Conservation (phyloP, 78 protist genomes). For the Speleostelium caveatum region DNA sequence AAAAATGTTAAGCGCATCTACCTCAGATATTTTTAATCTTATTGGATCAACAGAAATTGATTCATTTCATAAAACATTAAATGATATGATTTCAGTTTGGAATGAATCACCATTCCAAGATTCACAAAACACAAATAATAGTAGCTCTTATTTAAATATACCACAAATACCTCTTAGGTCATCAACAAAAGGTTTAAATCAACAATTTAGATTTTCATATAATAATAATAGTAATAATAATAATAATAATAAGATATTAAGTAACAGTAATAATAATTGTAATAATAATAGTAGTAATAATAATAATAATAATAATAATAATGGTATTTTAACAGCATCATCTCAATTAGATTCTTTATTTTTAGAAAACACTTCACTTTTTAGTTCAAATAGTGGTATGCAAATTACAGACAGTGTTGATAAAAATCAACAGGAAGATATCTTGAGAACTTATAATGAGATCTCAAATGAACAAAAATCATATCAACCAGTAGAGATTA, state of each 20-base stretch:
- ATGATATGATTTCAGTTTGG: conserved; percentile 72
- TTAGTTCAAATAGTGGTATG: background rate
- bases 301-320: conserved; percentile 6
- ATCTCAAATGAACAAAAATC: conserved; percentile 37
- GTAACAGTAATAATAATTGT: background rate
- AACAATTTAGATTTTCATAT: background rate
- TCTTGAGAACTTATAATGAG: conserved; percentile 26
- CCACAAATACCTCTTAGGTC: background rate
- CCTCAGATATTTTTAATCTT: conserved; percentile 33
- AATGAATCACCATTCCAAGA: background rate
- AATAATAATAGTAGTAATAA: background rate
- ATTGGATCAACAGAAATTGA: conserved; percentile 57
- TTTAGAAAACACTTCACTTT: conserved; percentile 1
- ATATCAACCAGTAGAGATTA: conserved; percentile 61
- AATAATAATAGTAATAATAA: background rate
- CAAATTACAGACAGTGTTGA: background rate
- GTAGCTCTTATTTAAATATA: background rate
- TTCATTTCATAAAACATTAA: conserved; percentile 63
- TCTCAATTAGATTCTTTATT: conserved; percentile 16
- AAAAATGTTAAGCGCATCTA: conserved; percentile 3
- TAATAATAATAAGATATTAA: background rate
- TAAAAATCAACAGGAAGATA: background rate
- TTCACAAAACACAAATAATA: background rate
- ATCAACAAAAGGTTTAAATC: background rate
- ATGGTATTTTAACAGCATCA: background rate